These are phyloP conservation scores for Moesziomyces parantarcticus DNA, from an alignment of 1,284 basidiomycete genomes.

Conservation along the genomic window DNA sequence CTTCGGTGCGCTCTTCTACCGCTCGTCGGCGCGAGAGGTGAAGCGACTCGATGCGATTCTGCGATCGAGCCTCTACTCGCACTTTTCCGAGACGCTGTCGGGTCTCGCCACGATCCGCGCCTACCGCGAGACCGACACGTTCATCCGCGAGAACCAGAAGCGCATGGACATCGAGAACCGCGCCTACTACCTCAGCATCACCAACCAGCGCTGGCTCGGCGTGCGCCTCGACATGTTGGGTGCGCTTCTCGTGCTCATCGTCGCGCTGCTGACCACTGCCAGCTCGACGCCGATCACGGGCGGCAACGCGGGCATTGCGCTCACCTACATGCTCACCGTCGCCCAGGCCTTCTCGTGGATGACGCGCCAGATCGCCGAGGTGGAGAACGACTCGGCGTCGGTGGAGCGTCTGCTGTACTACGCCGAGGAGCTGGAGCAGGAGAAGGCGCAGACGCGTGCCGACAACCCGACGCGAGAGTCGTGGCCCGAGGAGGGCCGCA, in stretches of 20 bases:
- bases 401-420: conserved; percentile 67
- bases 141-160: conserved; percentile 73
- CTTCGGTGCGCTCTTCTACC: conserved; percentile 79
- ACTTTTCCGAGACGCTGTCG: conserved; percentile 86
- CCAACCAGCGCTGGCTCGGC: conserved; percentile 87
- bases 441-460: conserved; percentile 55
- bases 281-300: conserved; percentile 42
- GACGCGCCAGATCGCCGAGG: conserved; percentile 67
- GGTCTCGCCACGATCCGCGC: conserved; percentile 88
- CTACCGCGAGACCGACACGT: conserved; percentile 71
- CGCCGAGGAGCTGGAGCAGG: conserved; percentile 63
- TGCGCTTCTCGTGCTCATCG: conserved; percentile 61
- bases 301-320: conserved; percentile 59
- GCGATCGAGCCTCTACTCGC: conserved; percentile 79
- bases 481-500: conserved; percentile 66
- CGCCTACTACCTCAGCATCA: conserved; percentile 85
- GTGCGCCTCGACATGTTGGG: conserved; percentile 72
- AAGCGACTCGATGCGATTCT: conserved; percentile 81
- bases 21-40: conserved; percentile 85
- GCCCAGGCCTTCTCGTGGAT: conserved; percentile 64
- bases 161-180: conserved; percentile 88
- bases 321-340: conserved; percentile 62
- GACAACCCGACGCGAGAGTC: conserved; percentile 50
- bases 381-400: conserved; percentile 68
- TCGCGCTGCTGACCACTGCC: conserved; percentile 57